A percentile compares a stretch with the other conserved stretches of the same genome.
Conservation (phyloP, 2,329 filamentous ascomycete species). For the Sarocladium oryzae region DNA sequence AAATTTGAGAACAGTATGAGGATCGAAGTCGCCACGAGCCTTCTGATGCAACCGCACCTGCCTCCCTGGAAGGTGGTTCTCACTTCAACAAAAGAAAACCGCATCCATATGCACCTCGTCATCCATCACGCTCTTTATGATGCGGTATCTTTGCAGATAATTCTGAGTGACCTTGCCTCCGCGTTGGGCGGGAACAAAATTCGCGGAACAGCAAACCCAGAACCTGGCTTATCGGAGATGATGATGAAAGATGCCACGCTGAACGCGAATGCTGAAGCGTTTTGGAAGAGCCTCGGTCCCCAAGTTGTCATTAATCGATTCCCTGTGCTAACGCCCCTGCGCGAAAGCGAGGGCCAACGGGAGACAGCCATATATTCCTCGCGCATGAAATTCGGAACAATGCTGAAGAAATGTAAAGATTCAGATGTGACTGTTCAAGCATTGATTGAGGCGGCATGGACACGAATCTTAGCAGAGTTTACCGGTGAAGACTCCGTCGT, state of each 20-base stretch:
- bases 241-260: slow-evolving; percentile 9
- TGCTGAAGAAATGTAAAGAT: slow-evolving; percentile 49
- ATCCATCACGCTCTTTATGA: slow-evolving; percentile 85
- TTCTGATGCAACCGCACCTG: slow-evolving; percentile 38
- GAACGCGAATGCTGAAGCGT: slow-evolving; percentile 35
- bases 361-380: slow-evolving; percentile 26
- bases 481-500: slow-evolving; percentile 66
- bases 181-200: slow-evolving; percentile 18
- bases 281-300: slow-evolving; percentile 57
- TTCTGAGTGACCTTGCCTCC: slow-evolving; percentile 53
- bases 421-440: slow-evolving; percentile 69
- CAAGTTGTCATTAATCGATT: slow-evolving; percentile 61
- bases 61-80: slow-evolving; percentile 61
- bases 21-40: slow-evolving; percentile 10
- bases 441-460: slow-evolving; percentile 72
- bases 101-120: slow-evolving; percentile 34
- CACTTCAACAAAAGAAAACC: slow-evolving; percentile 29
- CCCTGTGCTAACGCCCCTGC: slow-evolving; percentile 64
- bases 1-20: not conserved
- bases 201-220: not conserved
- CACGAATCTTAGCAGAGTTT: slow-evolving; percentile 67
- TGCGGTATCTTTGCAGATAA: slow-evolving; percentile 61
- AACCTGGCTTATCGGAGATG: not conserved
- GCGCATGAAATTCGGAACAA: slow-evolving; percentile 31
- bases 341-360: slow-evolving; percentile 27